Base-by-base conservation (phyloP, 257 asterid species). In the Cruciata laevipes region DNA sequence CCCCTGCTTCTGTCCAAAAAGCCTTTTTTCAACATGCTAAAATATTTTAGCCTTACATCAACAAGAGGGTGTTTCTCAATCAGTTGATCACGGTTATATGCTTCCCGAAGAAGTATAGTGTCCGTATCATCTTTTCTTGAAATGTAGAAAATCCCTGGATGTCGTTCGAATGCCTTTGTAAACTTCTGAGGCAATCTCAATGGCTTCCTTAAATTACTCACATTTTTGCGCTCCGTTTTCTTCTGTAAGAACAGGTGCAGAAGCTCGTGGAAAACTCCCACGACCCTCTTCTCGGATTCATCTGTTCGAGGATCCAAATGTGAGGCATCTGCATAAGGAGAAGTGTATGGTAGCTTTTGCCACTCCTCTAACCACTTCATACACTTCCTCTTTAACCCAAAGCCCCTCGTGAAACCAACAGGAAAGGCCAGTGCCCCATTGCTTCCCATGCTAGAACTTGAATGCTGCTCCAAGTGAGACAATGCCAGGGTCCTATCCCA, bases 241-340 rank as follows among this genome's bases (percentile, higher is more conserved):
- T 76, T 74, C 61, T 83, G 88, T 21, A 93, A 76, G 1, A 89
- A 84, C 14, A 93, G 94, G 69, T 86, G 87, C 80, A 89, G 62
- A 79, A 91, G 95, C 85, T 91, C 98, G 58, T 89, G 95, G 82
- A 93, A 93, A 63, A 90, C 90, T 62, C 95, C 97, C 63, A 90
- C 99, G 13, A 74, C 73, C 79, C 97, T 84, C 84, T 93, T 93
- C 75, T 93, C 97, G 9, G 97, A 86, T 40, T 80, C 86, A 80
- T 90, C 97, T 0, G 97, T 90, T 37, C 96, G 81, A 3, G 92
- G 88, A 75, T 91, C 98, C 83, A 91, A 75, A 76, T 80, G 81
- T 0, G 88, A 84, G 3, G 93, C 82, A 72, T 86, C 89, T 4
- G 23, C 71, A 56, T 85, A 93, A 5, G 97, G 97, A 70, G 88